Evolutionary conservation across 805 yeast genomes (phyloP), one percentile per base, ranked within the genome.

Genomic region (Diddensiella santjacobensis): DNA sequence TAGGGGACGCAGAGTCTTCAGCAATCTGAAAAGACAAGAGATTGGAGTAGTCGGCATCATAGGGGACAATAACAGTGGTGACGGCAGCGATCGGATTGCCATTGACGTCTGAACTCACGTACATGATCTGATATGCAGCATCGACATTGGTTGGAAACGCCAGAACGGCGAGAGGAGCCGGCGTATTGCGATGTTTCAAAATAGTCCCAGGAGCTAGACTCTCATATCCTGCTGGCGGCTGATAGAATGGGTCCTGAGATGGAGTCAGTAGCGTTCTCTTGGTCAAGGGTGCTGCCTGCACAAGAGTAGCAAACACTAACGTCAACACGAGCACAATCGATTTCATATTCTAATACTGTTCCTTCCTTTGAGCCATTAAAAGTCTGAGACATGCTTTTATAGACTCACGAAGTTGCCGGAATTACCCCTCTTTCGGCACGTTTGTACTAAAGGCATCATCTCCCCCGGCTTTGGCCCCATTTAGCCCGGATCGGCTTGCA

Each of bases 21-120:
- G 54, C 53, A 19, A 52, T 36, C 41, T 58, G 62, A 36, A 52
- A 58, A 4, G 61, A 57, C 23, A 59, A 24, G 18, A 59, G 40
- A 20, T 50, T 51, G 22, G 20, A 24, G 17, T n/a, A 13, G 24
- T 46, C 48, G 11, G 53, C 49, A 31, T 51, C 44, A 29, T 45
- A 23, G 3, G 59, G 59, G 17, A 52, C 45, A 36, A 54, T 41
- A 4, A 56, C 42, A n/a, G 57, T 48, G 13, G 50, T 47, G 13
- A 51, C 44, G 10, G 53, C 24, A 17, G 36, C 43, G n/a, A 40
- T 33, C 3, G 58, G 49, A 31, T 52, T 52, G 24, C 54, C 54
- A 4, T 20, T 19, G 22, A 47, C 35, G 35, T 54, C 55, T n/a
- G 51, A 42, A 3, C 55, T 26, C 26, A 52, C 33, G 39, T 37